A percentile compares a stretch with the other conserved stretches of the same genome.
phyloP scores from a whole-genome alignment of 371 early-diverging fungal genomes.

The Dichotomocladium elegans region DNA sequence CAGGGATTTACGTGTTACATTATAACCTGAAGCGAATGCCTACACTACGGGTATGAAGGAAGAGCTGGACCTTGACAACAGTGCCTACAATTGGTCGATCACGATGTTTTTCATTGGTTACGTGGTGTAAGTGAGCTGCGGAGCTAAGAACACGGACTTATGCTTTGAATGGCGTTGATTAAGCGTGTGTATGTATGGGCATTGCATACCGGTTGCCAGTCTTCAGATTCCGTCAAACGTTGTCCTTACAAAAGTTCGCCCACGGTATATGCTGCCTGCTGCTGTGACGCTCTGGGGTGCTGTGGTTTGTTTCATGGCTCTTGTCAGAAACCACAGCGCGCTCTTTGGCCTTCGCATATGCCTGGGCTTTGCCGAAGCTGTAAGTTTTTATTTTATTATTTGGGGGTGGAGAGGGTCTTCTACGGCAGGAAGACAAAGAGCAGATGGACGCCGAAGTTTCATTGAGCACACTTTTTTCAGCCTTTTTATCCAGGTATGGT shows the following conservation, averaged over 20 bases:
- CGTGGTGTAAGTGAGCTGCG: slow-evolving; percentile 2
- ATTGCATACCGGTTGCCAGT: too few species aligned
- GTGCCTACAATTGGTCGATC: slow-evolving; percentile 59
- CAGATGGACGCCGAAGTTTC: too few species aligned
- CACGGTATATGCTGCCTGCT: slow-evolving; percentile 52
- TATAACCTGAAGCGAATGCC: slow-evolving; percentile 40
- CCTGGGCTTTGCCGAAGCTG: slow-evolving; percentile 62
- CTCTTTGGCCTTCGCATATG: slow-evolving; percentile 59
- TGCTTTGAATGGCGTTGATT: neutral
- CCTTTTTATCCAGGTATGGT: slow-evolving; percentile 77
- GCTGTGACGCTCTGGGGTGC: slow-evolving; percentile 66
- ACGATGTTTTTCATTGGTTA: slow-evolving; percentile 25
- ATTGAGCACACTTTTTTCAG: too few species aligned
- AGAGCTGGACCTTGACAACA: slow-evolving; percentile 42
- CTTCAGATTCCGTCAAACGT: slow-evolving; percentile 47
- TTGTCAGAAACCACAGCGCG: slow-evolving; percentile 37
- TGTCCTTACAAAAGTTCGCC: slow-evolving; percentile 46
- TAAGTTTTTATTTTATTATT: neutral
- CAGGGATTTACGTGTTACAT: too few species aligned
- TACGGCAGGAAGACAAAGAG: too few species aligned
- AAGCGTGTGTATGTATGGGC: slow-evolving; percentile 30
- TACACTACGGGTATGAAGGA: slow-evolving; percentile 45
- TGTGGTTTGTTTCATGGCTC: slow-evolving; percentile 55
- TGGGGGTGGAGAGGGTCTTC: too few species aligned
- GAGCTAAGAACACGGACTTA: too few species aligned